These are phyloP conservation scores for Termitomyces heimii DNA, from an alignment of 768 basidiomycete species.

Conservation along the genomic window DNA sequence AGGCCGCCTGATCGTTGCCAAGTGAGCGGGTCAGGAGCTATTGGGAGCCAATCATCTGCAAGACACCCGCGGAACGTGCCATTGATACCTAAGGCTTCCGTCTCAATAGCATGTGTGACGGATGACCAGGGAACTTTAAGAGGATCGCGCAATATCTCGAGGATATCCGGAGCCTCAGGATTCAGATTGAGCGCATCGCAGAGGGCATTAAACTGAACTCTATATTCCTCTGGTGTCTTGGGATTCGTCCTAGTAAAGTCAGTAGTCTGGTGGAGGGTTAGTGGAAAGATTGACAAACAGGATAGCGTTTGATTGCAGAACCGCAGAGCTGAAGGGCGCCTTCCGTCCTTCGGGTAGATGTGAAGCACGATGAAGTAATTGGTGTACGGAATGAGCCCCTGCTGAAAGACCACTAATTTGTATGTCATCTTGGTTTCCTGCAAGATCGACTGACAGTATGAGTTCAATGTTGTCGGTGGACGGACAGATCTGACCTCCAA, in stretches of 20 bases:
- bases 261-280: background rate
- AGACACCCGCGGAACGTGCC: constrained; percentile 69
- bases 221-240: constrained; percentile 51
- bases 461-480: background rate
- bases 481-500: constrained; percentile 46
- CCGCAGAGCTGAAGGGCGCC: constrained; percentile 63
- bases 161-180: constrained; percentile 40
- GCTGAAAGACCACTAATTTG: constrained; percentile 69
- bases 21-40: constrained; percentile 50
- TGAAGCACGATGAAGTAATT: constrained; percentile 66
- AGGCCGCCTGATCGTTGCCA: constrained; percentile 64
- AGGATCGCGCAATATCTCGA: constrained; percentile 47
- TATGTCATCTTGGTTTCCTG: constrained; percentile 57
- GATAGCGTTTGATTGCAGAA: constrained; percentile 73
- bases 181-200: constrained; percentile 52
- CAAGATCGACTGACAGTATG: background rate
- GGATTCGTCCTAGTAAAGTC: constrained; percentile 38
- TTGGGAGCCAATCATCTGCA: constrained; percentile 53
- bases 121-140: constrained; percentile 37
- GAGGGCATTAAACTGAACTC: constrained; percentile 59
- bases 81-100: constrained; percentile 44
- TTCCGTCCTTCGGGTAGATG: constrained; percentile 46
- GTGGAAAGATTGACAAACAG: constrained; percentile 32
- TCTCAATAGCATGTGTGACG: constrained; percentile 56
- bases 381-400: constrained; percentile 72